These are phyloP conservation scores for Arthrobotrys musiformis DNA, from an alignment of 2,329 filamentous ascomycete genomes.

Conservation along the genomic window DNA sequence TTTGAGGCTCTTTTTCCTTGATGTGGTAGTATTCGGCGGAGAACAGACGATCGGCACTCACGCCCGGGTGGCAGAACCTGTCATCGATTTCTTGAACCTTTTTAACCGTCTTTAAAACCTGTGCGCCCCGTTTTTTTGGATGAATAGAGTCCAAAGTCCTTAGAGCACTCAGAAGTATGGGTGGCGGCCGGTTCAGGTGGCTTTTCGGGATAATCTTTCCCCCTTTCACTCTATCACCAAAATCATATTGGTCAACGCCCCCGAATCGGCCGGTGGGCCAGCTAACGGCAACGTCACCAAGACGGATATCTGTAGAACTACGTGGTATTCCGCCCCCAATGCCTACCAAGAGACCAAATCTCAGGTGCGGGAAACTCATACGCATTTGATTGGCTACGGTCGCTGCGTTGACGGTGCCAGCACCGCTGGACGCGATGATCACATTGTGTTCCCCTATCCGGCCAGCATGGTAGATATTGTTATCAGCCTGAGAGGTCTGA, in stretches of 20 bases:
- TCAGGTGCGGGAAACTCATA: neutral
- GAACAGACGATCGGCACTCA: no score
- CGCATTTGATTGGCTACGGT: neutral
- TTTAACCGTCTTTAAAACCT: neutral
- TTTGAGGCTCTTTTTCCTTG: no score
- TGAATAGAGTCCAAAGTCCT: neutral
- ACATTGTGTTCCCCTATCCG: conserved; percentile 26
- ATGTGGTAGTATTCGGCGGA: no score
- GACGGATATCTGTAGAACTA: neutral
- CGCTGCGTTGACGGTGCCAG: no score
- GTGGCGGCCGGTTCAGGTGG: no score
- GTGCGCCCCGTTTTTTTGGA: neutral
- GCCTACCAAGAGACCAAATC: neutral
- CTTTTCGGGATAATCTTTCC: neutral
- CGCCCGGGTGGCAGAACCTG: no score
- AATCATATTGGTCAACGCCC: neutral
- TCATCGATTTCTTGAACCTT: no score
- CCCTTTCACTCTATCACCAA: neutral
- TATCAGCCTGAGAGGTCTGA: neutral
- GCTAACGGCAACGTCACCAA: neutral
- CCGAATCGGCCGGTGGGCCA: neutral
- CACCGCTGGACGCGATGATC: conserved; percentile 7
- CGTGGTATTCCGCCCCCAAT: neutral
- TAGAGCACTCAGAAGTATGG: neutral
- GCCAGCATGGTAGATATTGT: conserved; percentile 8